Evolutionary conservation across 108 stramenopile species (phyloP), one percentile per base, ranked within the genome.

Genomic region (Pseudonitzschia multistriata): DNA sequence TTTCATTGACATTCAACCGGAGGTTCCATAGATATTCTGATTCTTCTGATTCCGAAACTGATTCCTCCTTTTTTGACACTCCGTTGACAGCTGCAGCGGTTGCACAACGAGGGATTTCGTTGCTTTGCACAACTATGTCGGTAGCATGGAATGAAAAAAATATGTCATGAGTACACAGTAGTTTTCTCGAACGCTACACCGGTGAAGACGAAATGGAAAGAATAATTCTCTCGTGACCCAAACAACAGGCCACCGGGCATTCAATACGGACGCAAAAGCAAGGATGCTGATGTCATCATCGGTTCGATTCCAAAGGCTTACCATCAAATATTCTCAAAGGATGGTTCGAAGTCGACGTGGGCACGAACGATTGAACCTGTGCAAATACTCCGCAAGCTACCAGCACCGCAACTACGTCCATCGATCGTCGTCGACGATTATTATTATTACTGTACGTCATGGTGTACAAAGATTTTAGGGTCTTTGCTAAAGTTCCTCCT

Each of bases 1-100:
- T 92, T 83, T 95, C 94, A 54, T 82, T 78, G 17, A 88, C 82
- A 68, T 90, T 88, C 56, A 95, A 79, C 62, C 89, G 88, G 73
- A 92, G 85, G 73, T 79, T 61, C 68, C 68, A 76, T 14, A 73
- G 33, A 75, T 74, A 62, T 72, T 73, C 45, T 42, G 65, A 19
- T 49, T 69, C 55, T 54, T 14, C 62, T 67, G 47, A 33, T 49
- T 52, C 45, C n/a, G 66, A 11, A 31, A 67, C 59, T 19, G 74
- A 11, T 39, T 39, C 7, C 37, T 39, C 37, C n/a, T 65, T 33
- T 15, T 52, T 80, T 39, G 57, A 57, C 24, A 74, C 75, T n/a
- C 74, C 72, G 64, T 71, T 73, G n/a, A 72, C 66, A 37, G 74
- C 62, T 36, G 66, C 72, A 15, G 45, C 69, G 15, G 69, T 47